Evolutionary conservation across 106 monocot species (phyloP).

Genomic region (Alisma plantagoaquatica): DNA sequence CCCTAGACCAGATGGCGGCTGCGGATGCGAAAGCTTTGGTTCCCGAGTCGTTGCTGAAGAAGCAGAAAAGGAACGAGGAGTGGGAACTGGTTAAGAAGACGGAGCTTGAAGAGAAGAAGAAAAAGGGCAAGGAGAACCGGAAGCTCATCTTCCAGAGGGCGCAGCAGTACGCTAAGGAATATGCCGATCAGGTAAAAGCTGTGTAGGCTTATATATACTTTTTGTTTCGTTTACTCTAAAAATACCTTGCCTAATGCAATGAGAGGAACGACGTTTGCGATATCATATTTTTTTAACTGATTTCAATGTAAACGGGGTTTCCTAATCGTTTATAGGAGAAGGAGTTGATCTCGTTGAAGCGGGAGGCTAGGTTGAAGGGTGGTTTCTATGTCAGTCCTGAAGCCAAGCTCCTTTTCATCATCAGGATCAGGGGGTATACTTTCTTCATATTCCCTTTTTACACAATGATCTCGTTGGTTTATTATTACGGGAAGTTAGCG

Average conservation of each 20-base stretch:
- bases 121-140: slow-evolving; percentile 36
- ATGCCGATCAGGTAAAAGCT: slow-evolving; percentile 42
- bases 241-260: too few species aligned
- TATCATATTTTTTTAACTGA: too few species aligned
- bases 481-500: not conserved
- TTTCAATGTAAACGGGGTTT: too few species aligned
- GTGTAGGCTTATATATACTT: too few species aligned
- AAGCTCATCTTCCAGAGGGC: slow-evolving; percentile 48
- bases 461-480: too few species aligned
- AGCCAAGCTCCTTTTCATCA: slow-evolving; percentile 47
- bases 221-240: too few species aligned
- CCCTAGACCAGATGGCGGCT: slow-evolving; percentile 21
- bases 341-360: slow-evolving; percentile 37
- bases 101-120: slow-evolving; percentile 24
- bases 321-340: slow-evolving; percentile 33
- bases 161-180: slow-evolving; percentile 48
- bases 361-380: slow-evolving; percentile 44
- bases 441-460: too few species aligned
- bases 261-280: too few species aligned
- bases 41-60: slow-evolving; percentile 75
- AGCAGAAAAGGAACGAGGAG: slow-evolving; percentile 50
- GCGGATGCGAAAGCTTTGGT: slow-evolving; percentile 21
- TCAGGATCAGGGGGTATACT: slow-evolving; percentile 38
- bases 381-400: slow-evolving; percentile 49
- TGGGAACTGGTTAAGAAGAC: slow-evolving; percentile 49